Conservation (phyloP, 139 green algal species). For the Limnomonas spitsbergensis region DNA sequence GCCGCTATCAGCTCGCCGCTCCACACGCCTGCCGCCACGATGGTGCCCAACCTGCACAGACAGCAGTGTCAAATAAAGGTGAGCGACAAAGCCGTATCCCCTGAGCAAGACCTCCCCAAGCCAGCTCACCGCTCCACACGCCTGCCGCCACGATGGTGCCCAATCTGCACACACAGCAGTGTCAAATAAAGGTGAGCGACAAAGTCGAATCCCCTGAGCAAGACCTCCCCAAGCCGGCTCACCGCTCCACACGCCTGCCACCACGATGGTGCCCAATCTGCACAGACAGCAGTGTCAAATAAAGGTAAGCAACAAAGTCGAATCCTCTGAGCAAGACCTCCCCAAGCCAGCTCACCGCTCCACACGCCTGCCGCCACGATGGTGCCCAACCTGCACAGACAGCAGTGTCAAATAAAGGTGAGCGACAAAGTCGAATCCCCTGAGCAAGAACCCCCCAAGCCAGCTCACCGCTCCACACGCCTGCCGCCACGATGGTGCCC, state of each 20-base stretch:
- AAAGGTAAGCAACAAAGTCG: too few species aligned
- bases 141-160: slow-evolving; percentile 64
- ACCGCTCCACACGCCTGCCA: slow-evolving; percentile 67
- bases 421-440: too few species aligned
- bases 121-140: slow-evolving; percentile 61
- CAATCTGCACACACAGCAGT: too few species aligned
- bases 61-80: too few species aligned
- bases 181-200: too few species aligned
- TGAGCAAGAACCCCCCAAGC: slow-evolving; percentile 22
- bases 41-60: slow-evolving; percentile 35
- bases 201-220: too few species aligned
- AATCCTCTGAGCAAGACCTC: too few species aligned
- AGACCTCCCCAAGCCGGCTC: slow-evolving; percentile 30
- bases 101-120: slow-evolving; percentile 21
- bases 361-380: slow-evolving; percentile 70
- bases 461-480: slow-evolving; percentile 62
- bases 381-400: slow-evolving; percentile 34
- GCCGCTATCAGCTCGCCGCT: slow-evolving; percentile 44
- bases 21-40: slow-evolving; percentile 72
- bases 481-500: slow-evolving; percentile 60
- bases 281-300: too few species aligned
- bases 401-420: too few species aligned
- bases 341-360: slow-evolving; percentile 52
- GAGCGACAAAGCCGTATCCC: too few species aligned
- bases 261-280: slow-evolving; percentile 52